Evolutionary conservation across 2,329 filamentous ascomycete species (phyloP), one percentile per base, ranked within the genome.

Genomic region (Aspergillus alliaceus): DNA sequence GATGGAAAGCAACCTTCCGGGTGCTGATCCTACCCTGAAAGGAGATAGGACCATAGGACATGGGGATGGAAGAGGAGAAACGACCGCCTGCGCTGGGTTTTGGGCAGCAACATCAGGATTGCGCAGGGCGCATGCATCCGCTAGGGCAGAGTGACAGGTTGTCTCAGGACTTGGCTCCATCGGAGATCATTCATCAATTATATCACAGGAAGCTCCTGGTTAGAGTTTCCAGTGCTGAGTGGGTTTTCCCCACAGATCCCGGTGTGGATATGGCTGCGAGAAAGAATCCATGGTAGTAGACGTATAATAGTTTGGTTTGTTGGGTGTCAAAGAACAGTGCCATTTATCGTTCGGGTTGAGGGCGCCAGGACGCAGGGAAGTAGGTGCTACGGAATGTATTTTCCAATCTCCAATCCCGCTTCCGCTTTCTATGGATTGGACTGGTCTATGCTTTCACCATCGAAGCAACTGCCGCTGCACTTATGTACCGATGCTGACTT

Each of bases 41-140:
- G 55, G 57, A 58, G 56, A 58, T 61, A 50, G 58, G 51, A 49
- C 50, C 40, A 56, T 54, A 57, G 37, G 46, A 53, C 39, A 47
- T 44, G n/a, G 24, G 27, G 5, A 44, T 44, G 40, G 20, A 56
- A 52, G 20, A 48, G 29, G 44, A 9, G 20, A 52, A 29, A 27
- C 12, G 22, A 52, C 58, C 52, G 27, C 54, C 53, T 51, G 53
- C 35, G 56, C 59, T 61, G 60, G 58, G 59, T 58, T 66, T 66
- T 66, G 64, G 64, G 64, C 64, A 66, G 60, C 64, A 66, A 66
- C 53, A 48, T 53, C 54, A 54, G 56, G 61, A 59, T 52, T 52
- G 51, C 51, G 63, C 57, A 63, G 53, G 63, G 60, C 58, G 60
- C 57, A 60, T 57, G 57, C 59, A 59, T 61, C 60, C 59, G 57